Evolutionary conservation across 2,329 filamentous ascomycete species (phyloP).

Genomic region (Cyanodermella asteris): DNA sequence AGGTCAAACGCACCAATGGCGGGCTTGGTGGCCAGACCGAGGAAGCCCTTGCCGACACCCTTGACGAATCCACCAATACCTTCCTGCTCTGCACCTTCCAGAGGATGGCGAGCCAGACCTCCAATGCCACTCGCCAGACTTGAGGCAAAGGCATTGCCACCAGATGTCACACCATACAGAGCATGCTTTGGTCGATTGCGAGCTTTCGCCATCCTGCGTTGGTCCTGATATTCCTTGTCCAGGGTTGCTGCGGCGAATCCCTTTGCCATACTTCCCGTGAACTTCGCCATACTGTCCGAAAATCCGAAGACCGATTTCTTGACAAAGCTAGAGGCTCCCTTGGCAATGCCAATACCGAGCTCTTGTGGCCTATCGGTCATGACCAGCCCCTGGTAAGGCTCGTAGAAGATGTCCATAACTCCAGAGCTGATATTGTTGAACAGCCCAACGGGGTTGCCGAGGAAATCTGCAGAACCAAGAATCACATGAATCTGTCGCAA

Average conservation of each 20-base stretch:
- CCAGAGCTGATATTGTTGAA: slow-evolving; percentile 98
- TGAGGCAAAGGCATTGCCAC: slow-evolving; percentile 82
- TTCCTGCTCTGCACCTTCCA: slow-evolving; percentile 91
- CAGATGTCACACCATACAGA: slow-evolving; percentile 83
- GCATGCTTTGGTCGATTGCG: slow-evolving; percentile 94
- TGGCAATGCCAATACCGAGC: slow-evolving; percentile 82
- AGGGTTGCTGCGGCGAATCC: slow-evolving; percentile 85
- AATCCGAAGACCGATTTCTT: slow-evolving; percentile 98
- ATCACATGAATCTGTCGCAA: slow-evolving; percentile 95
- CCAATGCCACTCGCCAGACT: slow-evolving; percentile 87
- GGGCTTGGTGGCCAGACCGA: slow-evolving; percentile 90
- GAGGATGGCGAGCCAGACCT: slow-evolving; percentile 74
- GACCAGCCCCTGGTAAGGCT: slow-evolving; percentile 93
- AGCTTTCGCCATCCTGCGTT: slow-evolving; percentile 76
- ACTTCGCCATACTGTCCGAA: slow-evolving; percentile 91
- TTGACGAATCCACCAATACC: slow-evolving; percentile 90
- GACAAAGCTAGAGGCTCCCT: slow-evolving; percentile 87
- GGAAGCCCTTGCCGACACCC: slow-evolving; percentile 81
- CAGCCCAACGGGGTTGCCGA: slow-evolving; percentile 88
- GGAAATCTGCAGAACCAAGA: slow-evolving; percentile 86
- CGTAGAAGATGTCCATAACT: slow-evolving; percentile 95
- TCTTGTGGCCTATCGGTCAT: slow-evolving; percentile 92
- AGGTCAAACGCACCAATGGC: slow-evolving; percentile 93
- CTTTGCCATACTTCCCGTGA: slow-evolving; percentile 93
- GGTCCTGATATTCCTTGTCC: slow-evolving; percentile 96